Evolutionary conservation across 2,329 filamentous ascomycete species (phyloP), one percentile per base, ranked within the genome.

Genomic region (Coniosporium tulheliwenetii): DNA sequence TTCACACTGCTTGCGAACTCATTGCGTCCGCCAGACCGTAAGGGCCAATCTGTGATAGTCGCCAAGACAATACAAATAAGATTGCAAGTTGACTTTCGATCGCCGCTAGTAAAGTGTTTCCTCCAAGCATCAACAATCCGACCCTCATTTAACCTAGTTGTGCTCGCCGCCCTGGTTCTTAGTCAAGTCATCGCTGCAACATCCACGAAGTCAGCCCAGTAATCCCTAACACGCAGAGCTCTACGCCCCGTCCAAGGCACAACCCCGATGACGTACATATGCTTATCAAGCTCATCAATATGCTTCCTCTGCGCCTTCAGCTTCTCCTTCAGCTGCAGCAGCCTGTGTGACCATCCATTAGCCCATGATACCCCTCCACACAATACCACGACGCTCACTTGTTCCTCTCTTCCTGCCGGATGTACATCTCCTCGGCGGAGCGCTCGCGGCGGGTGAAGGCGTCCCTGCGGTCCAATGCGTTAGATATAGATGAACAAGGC

Each of bases 391-490:
- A 26, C 13, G 19, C 37, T 30, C 19, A 39, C 85, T 94, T 95
- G 69, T 87, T 79, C 67, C 78, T 77, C 75, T 96, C 91, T 59
- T 86, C 83, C 68, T 82, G 70, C 55, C 77, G 77, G 66, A 98
- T 86, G 65, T 82, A 84, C 52, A 76, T 75, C 61, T 86, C 80
- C 69, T 96, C 91, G 59, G 69, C 73, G 50, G 89, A 89, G 59
- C 80, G 75, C 67, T 98, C 91, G 53, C 91, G 85, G 67, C 81
- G 81, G 67, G 80, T 85, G 75, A 95, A 98, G 43, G 85, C 77
- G 59, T 98, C 89, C 52, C 89, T 93, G 50, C 52, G 47, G 7
- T 5, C 19, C 16, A 9, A 37, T n/a, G 39, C 10, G 8, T 13
- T 39, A 29, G 37, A 36, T 2, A 14, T 8, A 12, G 29, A 9